phyloP scores from a whole-genome alignment of 2,329 filamentous ascomycete genomes.

The Talaromyces sp. region DNA sequence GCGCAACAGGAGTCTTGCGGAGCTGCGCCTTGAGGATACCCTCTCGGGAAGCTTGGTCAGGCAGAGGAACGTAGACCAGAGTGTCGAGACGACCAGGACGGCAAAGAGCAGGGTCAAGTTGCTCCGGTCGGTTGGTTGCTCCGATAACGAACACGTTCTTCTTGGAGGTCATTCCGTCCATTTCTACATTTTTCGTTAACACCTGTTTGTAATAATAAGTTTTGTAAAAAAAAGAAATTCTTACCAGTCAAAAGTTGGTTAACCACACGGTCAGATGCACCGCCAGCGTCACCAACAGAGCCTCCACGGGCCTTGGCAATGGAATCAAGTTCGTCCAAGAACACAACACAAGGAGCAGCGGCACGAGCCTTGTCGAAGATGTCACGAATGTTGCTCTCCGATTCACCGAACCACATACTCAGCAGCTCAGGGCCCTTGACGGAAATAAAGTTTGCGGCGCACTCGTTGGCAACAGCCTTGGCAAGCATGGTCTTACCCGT shows the following conservation, averaged over 20 bases:
- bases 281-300: conserved; percentile 90
- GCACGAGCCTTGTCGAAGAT: conserved; percentile 99
- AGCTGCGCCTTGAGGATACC: conserved; percentile 93
- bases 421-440: conserved; percentile 97
- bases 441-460: conserved; percentile 98
- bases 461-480: conserved; percentile 99
- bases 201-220: conserved; percentile 5
- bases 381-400: conserved; percentile 98
- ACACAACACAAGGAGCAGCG: conserved; percentile 95
- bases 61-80: conserved; percentile 94
- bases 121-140: conserved; percentile 96
- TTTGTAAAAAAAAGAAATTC: conserved; percentile 25
- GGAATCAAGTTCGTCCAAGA: conserved; percentile 96
- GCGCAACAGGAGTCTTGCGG: conserved; percentile 89
- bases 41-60: conserved; percentile 82
- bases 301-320: conserved; percentile 99
- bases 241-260: conserved; percentile 97
- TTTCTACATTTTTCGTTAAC: conserved; percentile 60
- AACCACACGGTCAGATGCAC: conserved; percentile 98
- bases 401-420: conserved; percentile 99
- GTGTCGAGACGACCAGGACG: conserved; percentile 98
- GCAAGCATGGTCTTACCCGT: conserved; percentile 99
- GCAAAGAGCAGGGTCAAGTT: conserved; percentile 95
- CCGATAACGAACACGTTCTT: conserved; percentile 99
- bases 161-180: conserved; percentile 99